phyloP scores from a whole-genome alignment of 2,329 filamentous ascomycete genomes.

The Aulographum hederae region DNA sequence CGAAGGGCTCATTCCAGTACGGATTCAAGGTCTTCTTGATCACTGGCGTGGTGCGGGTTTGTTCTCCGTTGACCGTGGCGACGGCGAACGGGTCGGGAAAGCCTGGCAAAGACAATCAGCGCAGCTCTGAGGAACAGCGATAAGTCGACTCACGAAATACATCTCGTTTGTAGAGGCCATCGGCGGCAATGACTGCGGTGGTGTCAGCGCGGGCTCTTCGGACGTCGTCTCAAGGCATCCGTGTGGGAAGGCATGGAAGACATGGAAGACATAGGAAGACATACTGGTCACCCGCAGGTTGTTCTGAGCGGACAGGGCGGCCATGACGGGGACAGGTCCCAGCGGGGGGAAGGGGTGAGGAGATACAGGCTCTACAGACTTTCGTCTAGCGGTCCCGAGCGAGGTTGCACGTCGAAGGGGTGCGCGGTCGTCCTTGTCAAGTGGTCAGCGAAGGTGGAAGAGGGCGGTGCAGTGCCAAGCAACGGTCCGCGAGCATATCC shows the following conservation, averaged over 20 bases:
- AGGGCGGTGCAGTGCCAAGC: too few species aligned
- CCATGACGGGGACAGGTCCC: too few species aligned
- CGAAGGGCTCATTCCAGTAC: constrained; percentile 99
- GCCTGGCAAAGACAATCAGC: constrained; percentile 37
- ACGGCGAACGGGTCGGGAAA: constrained; percentile 97
- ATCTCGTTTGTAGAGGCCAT: constrained; percentile 97
- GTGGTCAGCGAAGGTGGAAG: too few species aligned
- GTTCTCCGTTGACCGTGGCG: constrained; percentile 90
- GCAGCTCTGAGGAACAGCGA: neutral
- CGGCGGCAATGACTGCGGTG: constrained; percentile 93
- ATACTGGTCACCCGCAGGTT: neutral
- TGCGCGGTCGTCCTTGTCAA: too few species aligned
- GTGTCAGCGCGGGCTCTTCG: neutral
- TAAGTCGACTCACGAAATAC: constrained; percentile 63
- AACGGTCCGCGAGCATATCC: too few species aligned
- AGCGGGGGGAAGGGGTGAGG: too few species aligned
- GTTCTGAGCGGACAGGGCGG: constrained; percentile 3
- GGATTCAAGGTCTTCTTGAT: constrained; percentile 96
- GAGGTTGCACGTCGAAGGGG: too few species aligned
- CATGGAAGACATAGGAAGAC: too few species aligned
- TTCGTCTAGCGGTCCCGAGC: too few species aligned
- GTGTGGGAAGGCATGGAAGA: too few species aligned
- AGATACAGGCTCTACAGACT: too few species aligned
- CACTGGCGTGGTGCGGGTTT: constrained; percentile 93
- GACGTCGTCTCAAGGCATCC: neutral